phyloP scores from a whole-genome alignment of 345 rosid species.

The Passiflora organensis region DNA sequence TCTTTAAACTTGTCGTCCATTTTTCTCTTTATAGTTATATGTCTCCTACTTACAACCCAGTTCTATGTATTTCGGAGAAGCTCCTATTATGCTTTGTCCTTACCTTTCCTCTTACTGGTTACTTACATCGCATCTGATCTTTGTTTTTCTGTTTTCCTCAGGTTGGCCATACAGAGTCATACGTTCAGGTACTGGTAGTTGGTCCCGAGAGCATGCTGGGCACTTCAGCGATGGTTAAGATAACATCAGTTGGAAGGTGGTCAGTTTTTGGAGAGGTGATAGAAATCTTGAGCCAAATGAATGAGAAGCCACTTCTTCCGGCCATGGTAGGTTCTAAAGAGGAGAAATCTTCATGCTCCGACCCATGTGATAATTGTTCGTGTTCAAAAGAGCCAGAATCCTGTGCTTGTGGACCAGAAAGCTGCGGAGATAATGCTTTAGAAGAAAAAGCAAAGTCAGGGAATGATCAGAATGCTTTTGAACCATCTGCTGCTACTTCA shows the following conservation, averaged over 20 bases:
- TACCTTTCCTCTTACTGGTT: too few species aligned
- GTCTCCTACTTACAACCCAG: not conserved
- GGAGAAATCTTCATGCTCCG: slow-evolving; percentile 23
- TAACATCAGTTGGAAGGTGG: slow-evolving; percentile 93
- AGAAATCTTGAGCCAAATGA: slow-evolving; percentile 35
- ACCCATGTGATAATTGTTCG: slow-evolving; percentile 34
- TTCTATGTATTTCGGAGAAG: too few species aligned
- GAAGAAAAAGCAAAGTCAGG: slow-evolving; percentile 5
- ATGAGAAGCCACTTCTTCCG: slow-evolving; percentile 17
- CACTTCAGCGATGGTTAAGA: slow-evolving; percentile 69
- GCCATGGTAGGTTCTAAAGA: slow-evolving; percentile 17
- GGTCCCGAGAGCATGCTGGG: slow-evolving; percentile 70
- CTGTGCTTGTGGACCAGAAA: slow-evolving; percentile 42
- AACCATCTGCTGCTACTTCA: slow-evolving; percentile 1
- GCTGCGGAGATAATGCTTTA: slow-evolving; percentile 34
- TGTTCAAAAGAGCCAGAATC: slow-evolving; percentile 37
- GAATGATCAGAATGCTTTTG: not conserved
- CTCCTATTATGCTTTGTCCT: too few species aligned
- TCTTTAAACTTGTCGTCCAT: not conserved
- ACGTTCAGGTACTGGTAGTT: slow-evolving; percentile 72
- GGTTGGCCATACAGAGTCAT: slow-evolving; percentile 96
- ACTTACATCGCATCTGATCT: too few species aligned
- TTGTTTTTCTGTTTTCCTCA: slow-evolving; percentile 27
- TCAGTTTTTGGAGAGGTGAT: slow-evolving; percentile 82
- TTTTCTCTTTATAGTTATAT: not conserved